Base-by-base conservation (phyloP, 164 flowering plant genomes). In the Vitis riparia region DNA sequence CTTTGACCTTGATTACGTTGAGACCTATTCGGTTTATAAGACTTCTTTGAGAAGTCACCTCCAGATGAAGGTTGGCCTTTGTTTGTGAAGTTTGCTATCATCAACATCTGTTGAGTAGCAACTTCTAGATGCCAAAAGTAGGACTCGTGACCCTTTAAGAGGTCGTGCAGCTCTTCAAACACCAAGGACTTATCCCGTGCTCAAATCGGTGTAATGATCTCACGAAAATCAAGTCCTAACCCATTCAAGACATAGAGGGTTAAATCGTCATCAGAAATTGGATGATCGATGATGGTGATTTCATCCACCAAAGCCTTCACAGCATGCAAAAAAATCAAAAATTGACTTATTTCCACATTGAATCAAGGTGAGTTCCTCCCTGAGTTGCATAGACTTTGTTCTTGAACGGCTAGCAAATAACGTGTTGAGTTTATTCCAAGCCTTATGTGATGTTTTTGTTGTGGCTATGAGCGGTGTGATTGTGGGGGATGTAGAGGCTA, bases 151-250 rank as follows among this genome's bases (percentile, higher is more conserved):
- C 29, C 51, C 5, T 32, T 50, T 2, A 62, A 23, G 23, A 62
- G 65, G 49, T 62, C 51, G 16, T 44, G 65, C 3, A 62, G 50
- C 51, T 62, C 65, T n/a, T 62, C 65, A 15, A 62, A 62, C 10
- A 23, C 0, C 16, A 62, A 44, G 1, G 51, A 23, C 15, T 19
- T n/a, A 0, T 62, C 51, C 65, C 27, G 2, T 11, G 51, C 65
- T 44, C 27, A 11, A 27, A 62, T 62, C n/a, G 27, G 65, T n/a
- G 51, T 44, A 3, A 44, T 12, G n/a, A 37, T 51, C 15, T 62
- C 65, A 44, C 47, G 2, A 6, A 13, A 62, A 23, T 37, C 47
- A 9, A 52, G 65, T n/a, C 47, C 47, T 62, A 27, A 62, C 47
- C 51, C 23, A 19, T 19, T 19, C 23, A 19, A 19, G 23, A 19